phyloP scores from a whole-genome alignment of 2,329 filamentous ascomycete species.

The Rutstroemia sp. region DNA sequence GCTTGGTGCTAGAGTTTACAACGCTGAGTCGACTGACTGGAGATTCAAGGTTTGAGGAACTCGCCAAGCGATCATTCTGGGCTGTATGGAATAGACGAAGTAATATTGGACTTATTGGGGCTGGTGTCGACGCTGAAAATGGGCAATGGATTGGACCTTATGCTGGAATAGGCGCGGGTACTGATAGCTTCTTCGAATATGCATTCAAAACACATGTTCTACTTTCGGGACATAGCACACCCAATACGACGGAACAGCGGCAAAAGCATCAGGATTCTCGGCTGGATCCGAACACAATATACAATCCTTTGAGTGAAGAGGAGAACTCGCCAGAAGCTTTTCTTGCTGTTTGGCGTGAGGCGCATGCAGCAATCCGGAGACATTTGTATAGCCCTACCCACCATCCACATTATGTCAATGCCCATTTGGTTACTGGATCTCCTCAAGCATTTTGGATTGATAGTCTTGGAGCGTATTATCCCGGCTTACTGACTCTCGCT shows the following conservation, averaged over 20 bases:
- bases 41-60: constrained; percentile 78
- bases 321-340: constrained; percentile 73
- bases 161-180: constrained; percentile 91
- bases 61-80: constrained; percentile 92
- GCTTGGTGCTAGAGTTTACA: constrained; percentile 86
- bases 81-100: constrained; percentile 89
- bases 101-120: constrained; percentile 78
- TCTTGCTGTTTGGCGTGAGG: constrained; percentile 73
- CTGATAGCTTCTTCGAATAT: constrained; percentile 98
- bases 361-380: constrained; percentile 79
- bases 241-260: constrained; percentile 37
- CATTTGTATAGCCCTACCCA: constrained; percentile 82
- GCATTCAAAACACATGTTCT: constrained; percentile 90
- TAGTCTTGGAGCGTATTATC: constrained; percentile 91
- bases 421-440: constrained; percentile 80
- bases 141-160: constrained; percentile 84
- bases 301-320: constrained; percentile 50
- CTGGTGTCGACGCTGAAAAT: constrained; percentile 85
- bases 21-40: constrained; percentile 83
- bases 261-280: constrained; percentile 27
- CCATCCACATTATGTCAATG: constrained; percentile 89
- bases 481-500: constrained; percentile 76
- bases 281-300: constrained; percentile 59
- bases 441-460: constrained; percentile 92
- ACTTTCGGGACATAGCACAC: constrained; percentile 64